Evolutionary conservation across 371 early-diverging fungal species (phyloP).

Genomic region (Mucor indicus): DNA sequence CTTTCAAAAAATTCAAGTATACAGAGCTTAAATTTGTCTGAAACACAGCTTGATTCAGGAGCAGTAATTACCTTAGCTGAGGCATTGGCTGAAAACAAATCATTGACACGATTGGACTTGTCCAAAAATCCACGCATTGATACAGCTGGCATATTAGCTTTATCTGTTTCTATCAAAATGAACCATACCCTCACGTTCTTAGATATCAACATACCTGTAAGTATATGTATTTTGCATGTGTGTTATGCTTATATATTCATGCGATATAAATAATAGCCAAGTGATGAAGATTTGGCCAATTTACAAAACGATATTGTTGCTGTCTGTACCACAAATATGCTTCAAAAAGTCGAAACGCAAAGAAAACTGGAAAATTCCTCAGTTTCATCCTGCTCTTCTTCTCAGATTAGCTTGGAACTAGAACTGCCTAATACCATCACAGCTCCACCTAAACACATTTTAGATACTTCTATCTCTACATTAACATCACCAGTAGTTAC

Average conservation of each 20-base stretch:
- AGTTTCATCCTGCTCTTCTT: too few species aligned
- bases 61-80: constrained; percentile 79
- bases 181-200: constrained; percentile 72
- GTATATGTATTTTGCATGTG: too few species aligned
- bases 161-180: constrained; percentile 74
- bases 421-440: too few species aligned
- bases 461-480: too few species aligned
- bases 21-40: constrained; percentile 58
- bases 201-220: constrained; percentile 70
- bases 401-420: too few species aligned
- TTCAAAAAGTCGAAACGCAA: constrained; percentile 20
- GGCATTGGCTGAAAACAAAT: constrained; percentile 66
- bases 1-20: constrained; percentile 61
- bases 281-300: constrained; percentile 63
- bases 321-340: constrained; percentile 71
- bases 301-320: constrained; percentile 70
- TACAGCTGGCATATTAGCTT: constrained; percentile 78
- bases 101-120: constrained; percentile 68
- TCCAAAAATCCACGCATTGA: constrained; percentile 73
- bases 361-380: background rate
- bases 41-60: constrained; percentile 60
- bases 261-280: too few species aligned
- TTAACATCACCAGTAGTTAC: too few species aligned
- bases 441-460: too few species aligned
- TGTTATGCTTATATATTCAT: too few species aligned